These are phyloP conservation scores for Microsporum audouinii DNA, from an alignment of 2,329 filamentous ascomycete genomes.

Conservation along the genomic window DNA sequence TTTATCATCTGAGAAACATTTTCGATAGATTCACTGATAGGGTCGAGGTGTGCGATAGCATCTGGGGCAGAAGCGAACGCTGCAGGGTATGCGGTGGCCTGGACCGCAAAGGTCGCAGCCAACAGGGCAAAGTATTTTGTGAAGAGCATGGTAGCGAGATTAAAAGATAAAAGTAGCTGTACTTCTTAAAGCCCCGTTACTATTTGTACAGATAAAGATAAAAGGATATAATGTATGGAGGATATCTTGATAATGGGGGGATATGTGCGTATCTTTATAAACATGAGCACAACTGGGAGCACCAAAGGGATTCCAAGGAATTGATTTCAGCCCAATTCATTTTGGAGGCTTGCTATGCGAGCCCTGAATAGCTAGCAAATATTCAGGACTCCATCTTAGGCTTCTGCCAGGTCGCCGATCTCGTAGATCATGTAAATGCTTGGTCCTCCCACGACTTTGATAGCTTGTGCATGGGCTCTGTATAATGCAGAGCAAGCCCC, in stretches of 20 bases:
- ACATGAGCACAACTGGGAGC: not conserved
- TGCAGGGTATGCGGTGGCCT: not conserved
- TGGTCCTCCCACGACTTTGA: not conserved
- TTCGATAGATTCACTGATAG: not conserved
- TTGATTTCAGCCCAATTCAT: not conserved
- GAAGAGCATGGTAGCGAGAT: not conserved
- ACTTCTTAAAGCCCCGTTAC: not conserved
- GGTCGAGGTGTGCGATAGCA: not conserved
- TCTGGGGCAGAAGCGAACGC: not conserved
- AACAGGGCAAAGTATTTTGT: not conserved
- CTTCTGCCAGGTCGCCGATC: not conserved
- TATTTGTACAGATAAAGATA: not conserved
- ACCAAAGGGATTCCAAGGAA: not conserved
- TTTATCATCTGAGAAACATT: not conserved
- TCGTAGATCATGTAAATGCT: not conserved
- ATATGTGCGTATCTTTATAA: not conserved
- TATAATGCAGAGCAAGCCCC: not conserved
- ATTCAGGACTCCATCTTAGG: not conserved
- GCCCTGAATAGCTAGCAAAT: not conserved
- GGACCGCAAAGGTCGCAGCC: not conserved
- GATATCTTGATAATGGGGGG: not conserved
- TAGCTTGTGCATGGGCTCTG: not conserved
- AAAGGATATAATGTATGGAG: not conserved
- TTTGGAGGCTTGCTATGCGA: not conserved
- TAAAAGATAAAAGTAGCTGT: not conserved